Evolutionary conservation across 1,139 yeast species (phyloP), one percentile per base, ranked within the genome.

Genomic region (Wickerhamiella infanticola): DNA sequence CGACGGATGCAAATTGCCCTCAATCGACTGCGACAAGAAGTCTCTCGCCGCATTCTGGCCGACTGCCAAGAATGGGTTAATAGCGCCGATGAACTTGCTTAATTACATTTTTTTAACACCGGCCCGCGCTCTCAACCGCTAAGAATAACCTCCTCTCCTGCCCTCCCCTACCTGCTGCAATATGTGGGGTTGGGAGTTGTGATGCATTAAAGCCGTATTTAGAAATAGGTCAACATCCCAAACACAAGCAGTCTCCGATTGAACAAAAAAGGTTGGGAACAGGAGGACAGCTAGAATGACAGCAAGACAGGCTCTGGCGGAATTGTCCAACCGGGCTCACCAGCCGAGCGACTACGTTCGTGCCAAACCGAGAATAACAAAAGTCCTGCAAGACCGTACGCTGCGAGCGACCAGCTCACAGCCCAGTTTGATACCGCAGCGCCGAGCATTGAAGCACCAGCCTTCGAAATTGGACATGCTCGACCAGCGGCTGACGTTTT

Each of bases 1-100:
- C 60, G 65, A 27, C 67, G 77, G 48, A 70, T 83, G 67, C 66
- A 75, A 48, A 70, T 72, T 44, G 82, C 79, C 50, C 88, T 83
- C 54, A 62, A 72, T 54, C 71, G 67, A 48, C 62, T 81, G 60
- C 85, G 79, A 56, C 67, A 69, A 55, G 68, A 67, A 27, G 73
- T 74, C 11, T 74, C 82, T 5, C 52, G 58, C 7, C 55, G 58
- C 38, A 58, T 63, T 18, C 52, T 61, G 24, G 46, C 54, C 24
- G 68, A 64, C 47, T 58, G 64, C 43, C 48, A 55, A 26, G 61
- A 56, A 45, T 64, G 66, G 65, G 58, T 61, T 27, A 60, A 63
- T 44, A 45, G 51, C 13, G 55, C 56, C 3, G 66, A 63, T 43
- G 1, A 11, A 29, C 18, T 18, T 18, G 18, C 18, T 18, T 18